Evolutionary conservation across 352 stramenopile species (phyloP), one percentile per base, ranked within the genome.

Genomic region (Saprolegnia diclina): DNA sequence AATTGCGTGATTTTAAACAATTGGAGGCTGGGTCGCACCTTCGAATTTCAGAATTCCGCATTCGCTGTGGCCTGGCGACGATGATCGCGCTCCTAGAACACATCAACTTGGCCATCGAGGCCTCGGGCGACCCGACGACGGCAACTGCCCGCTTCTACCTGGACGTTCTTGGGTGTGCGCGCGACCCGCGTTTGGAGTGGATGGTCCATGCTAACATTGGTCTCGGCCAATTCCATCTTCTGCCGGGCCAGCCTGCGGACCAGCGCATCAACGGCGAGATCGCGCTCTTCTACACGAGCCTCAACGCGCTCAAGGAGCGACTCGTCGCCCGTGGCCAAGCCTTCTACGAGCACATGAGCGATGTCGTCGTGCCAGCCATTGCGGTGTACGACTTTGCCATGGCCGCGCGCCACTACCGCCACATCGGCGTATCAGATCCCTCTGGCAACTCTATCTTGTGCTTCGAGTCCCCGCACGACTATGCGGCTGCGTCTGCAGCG

Each of bases 201-300:
- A 80, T 88, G 67, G 85, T 88, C 63, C 87, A 81, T 77, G 81
- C 79, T 64, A 90, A 90, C 57, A 87, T 78, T 38, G 82, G 77
- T 0, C 79, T 81, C 67, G 82, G 87, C 72, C 82, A 90, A 73
- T 90, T 90, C 69, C 82, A 90, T 63, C 64, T 90, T 29, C 88
- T 90, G 71, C 87, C 82, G 29, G 57, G 78, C 35, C 80, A 90
- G 71, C 64, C 76, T 45, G 78, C 83, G 67, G 72, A 79, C 71
- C 80, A 90, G 68, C 79, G 74, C 64, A 83, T 90, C 56, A 76
- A 82, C 32, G 80, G 77, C 40, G 63, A 65, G 22, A 87, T 88
- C 71, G 84, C 77, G 62, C 71, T 90, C 29, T 90, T 87, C 67
- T 81, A 85, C 64, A 73, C 79, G 1, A 72, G 83, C 67, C 64